Conservation (phyloP, 345 rosid species). For the Eucalyptus marginata region DNA sequence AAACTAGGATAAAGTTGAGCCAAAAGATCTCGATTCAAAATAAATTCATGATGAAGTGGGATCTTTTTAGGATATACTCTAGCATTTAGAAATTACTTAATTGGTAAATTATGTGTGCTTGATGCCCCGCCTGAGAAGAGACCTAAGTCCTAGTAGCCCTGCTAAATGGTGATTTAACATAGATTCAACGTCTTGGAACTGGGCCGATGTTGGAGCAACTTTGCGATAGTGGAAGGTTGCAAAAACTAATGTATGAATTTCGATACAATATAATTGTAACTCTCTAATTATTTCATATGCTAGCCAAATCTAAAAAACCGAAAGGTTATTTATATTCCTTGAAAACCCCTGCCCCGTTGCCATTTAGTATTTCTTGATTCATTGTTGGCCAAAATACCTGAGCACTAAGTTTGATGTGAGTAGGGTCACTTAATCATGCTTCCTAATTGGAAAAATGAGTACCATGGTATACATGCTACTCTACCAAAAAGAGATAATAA, state of each 20-base stretch:
- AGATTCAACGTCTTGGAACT: no score
- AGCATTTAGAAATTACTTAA: not conserved
- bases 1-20: not conserved
- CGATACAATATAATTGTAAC: not conserved
- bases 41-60: not conserved
- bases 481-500: not conserved
- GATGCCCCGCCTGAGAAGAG: not conserved
- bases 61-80: not conserved
- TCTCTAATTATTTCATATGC: not conserved
- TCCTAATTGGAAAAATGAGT: not conserved
- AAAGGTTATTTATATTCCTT: no score
- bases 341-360: not conserved
- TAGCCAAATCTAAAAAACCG: not conserved
- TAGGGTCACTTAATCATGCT: not conserved
- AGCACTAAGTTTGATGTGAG: not conserved
- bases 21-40: not conserved
- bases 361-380: not conserved
- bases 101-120: not conserved
- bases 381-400: not conserved
- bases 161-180: not conserved
- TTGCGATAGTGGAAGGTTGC: not conserved
- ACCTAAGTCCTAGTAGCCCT: not conserved
- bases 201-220: not conserved
- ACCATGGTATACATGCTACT: not conserved
- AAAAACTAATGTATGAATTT: no score